These are phyloP conservation scores for Pleurotus salmoneostramineus DNA, from an alignment of 768 basidiomycete genomes.

Conservation along the genomic window DNA sequence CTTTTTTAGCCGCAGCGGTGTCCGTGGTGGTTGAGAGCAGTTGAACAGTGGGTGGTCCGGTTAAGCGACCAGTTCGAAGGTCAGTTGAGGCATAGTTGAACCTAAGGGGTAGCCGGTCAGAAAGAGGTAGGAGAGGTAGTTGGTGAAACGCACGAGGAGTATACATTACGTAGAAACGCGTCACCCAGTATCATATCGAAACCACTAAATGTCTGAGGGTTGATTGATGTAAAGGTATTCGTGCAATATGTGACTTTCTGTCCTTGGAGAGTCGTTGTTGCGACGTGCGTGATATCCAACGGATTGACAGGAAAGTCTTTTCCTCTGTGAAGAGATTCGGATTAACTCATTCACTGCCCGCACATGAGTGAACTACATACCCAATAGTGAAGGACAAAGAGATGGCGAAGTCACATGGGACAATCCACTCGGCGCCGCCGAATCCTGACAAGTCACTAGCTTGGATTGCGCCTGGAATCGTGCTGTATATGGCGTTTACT, in stretches of 20 bases:
- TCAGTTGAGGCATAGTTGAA: slow-evolving; percentile 61
- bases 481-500: slow-evolving; percentile 53
- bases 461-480: slow-evolving; percentile 51
- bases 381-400: slow-evolving; percentile 63
- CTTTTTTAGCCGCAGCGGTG: not conserved
- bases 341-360: no score
- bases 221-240: slow-evolving; percentile 22
- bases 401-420: slow-evolving; percentile 62
- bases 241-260: slow-evolving; percentile 28
- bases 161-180: slow-evolving; percentile 52
- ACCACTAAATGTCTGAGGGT: slow-evolving; percentile 34
- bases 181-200: slow-evolving; percentile 73
- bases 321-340: slow-evolving; percentile 23
- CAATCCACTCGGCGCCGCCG: slow-evolving; percentile 46
- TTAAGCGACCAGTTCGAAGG: slow-evolving; percentile 29
- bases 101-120: slow-evolving; percentile 16
- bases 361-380: slow-evolving; percentile 22
- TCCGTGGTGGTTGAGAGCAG: slow-evolving; percentile 51
- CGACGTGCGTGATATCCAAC: slow-evolving; percentile 42
- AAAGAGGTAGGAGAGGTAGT: not conserved
- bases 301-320: slow-evolving; percentile 59
- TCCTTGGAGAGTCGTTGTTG: slow-evolving; percentile 13
- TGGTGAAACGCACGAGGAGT: not conserved
- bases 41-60: slow-evolving; percentile 55
- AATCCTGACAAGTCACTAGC: slow-evolving; percentile 20